Evolutionary conservation across 441 rosid genomes (phyloP).

Genomic region (Populus hybrid): DNA sequence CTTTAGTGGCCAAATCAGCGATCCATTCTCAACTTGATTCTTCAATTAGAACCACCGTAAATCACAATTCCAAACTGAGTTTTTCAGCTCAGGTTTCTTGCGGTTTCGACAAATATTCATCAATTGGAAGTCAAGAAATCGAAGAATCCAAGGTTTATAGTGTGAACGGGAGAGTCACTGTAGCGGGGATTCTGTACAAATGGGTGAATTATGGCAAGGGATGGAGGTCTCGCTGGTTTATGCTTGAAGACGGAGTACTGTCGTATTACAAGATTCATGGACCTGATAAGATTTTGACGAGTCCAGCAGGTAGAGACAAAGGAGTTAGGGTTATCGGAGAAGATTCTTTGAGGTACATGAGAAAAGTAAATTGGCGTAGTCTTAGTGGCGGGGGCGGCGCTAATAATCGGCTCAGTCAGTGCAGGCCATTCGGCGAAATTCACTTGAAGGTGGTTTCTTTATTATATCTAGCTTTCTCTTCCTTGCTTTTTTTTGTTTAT

Average conservation of each 20-base stretch:
- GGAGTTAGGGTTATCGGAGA: conserved; percentile 74
- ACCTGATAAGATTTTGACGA: conserved; percentile 72
- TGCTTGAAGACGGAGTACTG: conserved; percentile 79
- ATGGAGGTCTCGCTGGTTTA: conserved; percentile 90
- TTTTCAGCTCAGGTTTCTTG: conserved; percentile 67
- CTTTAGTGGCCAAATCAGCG: conserved; percentile 55
- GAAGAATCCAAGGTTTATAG: conserved; percentile 38
- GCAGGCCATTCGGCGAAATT: conserved; percentile 87
- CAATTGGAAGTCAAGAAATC: conserved; percentile 10
- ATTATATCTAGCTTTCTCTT: not conserved
- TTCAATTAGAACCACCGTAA: conserved; percentile 24
- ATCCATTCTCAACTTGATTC: conserved; percentile 36
- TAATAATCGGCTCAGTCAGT: conserved; percentile 35
- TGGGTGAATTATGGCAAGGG: conserved; percentile 98
- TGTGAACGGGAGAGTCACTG: conserved; percentile 36
- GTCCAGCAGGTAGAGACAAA: conserved; percentile 56
- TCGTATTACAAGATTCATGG: conserved; percentile 91
- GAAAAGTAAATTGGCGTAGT: conserved; percentile 56
- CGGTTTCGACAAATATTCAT: conserved; percentile 40
- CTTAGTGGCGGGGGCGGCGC: not conserved
- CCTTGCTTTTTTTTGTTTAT: conserved; percentile 11
- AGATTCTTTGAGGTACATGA: conserved; percentile 67
- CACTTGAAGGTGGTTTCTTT: conserved; percentile 69
- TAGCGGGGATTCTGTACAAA: conserved; percentile 83
- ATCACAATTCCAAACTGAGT: conserved; percentile 43